These are phyloP conservation scores for Dimargaris xerosporica DNA, from an alignment of 192 early-diverging fungal species.

Conservation along the genomic window DNA sequence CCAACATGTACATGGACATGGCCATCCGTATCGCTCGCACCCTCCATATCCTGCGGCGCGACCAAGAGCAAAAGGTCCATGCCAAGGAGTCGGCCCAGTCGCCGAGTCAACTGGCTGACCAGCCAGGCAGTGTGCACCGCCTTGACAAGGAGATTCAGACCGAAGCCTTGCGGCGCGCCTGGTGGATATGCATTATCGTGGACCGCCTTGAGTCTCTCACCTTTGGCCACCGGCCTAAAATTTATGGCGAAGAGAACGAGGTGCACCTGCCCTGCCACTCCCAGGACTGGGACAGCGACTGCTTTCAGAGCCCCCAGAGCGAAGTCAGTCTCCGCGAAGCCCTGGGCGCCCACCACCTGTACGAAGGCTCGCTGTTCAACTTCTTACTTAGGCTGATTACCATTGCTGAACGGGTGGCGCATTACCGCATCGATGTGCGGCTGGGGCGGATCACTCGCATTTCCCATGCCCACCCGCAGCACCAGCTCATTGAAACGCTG, in stretches of 20 bases:
- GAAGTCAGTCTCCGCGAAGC: no score
- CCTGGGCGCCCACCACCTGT: not conserved
- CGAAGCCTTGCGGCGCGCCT: conserved; percentile 5
- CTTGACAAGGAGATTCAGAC: not conserved
- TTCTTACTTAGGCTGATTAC: not conserved
- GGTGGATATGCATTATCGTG: not conserved
- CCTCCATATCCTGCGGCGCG: not conserved
- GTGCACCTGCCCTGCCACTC: conserved; percentile 2
- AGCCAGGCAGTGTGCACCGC: not conserved
- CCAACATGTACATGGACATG: conserved; percentile 4
- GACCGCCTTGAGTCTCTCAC: not conserved
- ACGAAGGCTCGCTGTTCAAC: not conserved
- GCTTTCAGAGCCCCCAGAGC: not conserved
- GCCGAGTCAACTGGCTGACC: not conserved
- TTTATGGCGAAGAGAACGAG: not conserved
- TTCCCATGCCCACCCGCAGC: not conserved
- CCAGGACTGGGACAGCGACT: not conserved
- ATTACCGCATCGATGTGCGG: not conserved
- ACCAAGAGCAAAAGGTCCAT: not conserved
- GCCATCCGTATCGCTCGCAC: not conserved
- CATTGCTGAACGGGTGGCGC: not conserved
- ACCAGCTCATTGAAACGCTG: conserved; percentile 6
- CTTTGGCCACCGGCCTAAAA: conserved; percentile 1
- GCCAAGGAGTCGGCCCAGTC: not conserved
- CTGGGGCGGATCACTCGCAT: no score